phyloP scores from a whole-genome alignment of 2,329 filamentous ascomycete species.

The Arthrinium phaeospermum region DNA sequence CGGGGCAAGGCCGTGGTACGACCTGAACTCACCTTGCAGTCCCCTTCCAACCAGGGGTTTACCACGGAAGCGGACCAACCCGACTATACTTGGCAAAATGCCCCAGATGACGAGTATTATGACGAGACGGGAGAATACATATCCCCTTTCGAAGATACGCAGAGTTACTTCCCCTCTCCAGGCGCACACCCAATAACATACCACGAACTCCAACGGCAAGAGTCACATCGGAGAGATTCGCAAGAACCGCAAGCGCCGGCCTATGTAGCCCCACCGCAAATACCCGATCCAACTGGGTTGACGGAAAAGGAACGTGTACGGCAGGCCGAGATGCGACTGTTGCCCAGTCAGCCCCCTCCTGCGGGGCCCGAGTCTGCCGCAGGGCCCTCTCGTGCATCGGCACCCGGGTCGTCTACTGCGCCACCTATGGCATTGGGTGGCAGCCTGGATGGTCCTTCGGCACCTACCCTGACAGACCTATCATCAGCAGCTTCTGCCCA shows the following conservation, averaged over 20 bases:
- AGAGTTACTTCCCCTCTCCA: slow-evolving; percentile 34
- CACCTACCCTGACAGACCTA: slow-evolving; percentile 54
- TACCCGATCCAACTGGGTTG: slow-evolving; percentile 64
- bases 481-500: slow-evolving; percentile 34
- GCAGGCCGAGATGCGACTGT: slow-evolving; percentile 75
- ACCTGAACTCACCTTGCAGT: slow-evolving; percentile 30
- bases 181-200: slow-evolving; percentile 40
- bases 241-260: slow-evolving; percentile 46
- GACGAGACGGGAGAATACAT: slow-evolving; percentile 21
- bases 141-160: slow-evolving; percentile 29
- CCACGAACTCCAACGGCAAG: slow-evolving; percentile 39
- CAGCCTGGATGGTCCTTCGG: slow-evolving; percentile 44
- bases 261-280: slow-evolving; percentile 64
- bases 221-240: slow-evolving; percentile 30
- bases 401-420: slow-evolving; percentile 24
- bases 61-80: slow-evolving; percentile 29
- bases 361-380: slow-evolving; percentile 38
- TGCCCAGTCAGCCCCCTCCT: slow-evolving; percentile 79
- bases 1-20: slow-evolving; percentile 35
- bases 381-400: slow-evolving; percentile 47
- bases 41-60: slow-evolving; percentile 28
- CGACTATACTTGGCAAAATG: slow-evolving; percentile 40
- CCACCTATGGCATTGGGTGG: slow-evolving; percentile 31
- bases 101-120: slow-evolving; percentile 36
- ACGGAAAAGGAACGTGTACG: slow-evolving; percentile 84